Conservation (phyloP, 2,329 filamentous ascomycete species). For the Scedosporium dehoogii region DNA sequence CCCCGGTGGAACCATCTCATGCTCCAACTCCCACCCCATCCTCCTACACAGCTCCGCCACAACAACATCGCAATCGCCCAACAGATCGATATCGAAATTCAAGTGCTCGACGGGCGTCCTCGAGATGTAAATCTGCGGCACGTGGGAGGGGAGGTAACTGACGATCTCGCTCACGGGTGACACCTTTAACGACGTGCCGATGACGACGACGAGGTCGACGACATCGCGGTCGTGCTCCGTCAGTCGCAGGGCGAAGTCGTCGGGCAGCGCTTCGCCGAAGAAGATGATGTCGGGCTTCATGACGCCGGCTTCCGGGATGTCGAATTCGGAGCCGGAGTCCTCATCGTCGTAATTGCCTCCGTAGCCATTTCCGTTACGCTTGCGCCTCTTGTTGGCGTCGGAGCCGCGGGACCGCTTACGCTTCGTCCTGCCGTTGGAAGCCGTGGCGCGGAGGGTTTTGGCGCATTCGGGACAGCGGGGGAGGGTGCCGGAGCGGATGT, state of each 20-base stretch:
- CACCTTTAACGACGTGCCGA: slow-evolving; percentile 92
- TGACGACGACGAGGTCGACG: slow-evolving; percentile 87
- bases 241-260: slow-evolving; percentile 71
- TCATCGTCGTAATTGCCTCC: slow-evolving; percentile 21
- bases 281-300: slow-evolving; percentile 99
- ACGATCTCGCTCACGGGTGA: slow-evolving; percentile 90
- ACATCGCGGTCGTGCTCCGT: slow-evolving; percentile 70
- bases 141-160: slow-evolving; percentile 63
- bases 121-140: slow-evolving; percentile 87
- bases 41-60: slow-evolving; percentile 77
- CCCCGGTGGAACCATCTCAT: slow-evolving; percentile 70
- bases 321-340: slow-evolving; percentile 33
- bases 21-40: slow-evolving; percentile 68
- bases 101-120: slow-evolving; percentile 77
- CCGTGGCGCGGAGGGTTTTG: slow-evolving; percentile 24
- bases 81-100: slow-evolving; percentile 89
- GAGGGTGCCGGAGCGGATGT: slow-evolving; percentile 66
- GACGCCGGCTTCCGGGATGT: slow-evolving; percentile 59
- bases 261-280: slow-evolving; percentile 84
- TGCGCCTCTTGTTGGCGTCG: slow-evolving; percentile 27
- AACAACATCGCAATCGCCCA: slow-evolving; percentile 91
- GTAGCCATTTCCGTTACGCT: slow-evolving; percentile 19
- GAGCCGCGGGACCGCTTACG: slow-evolving; percentile 28
- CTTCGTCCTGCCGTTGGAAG: slow-evolving; percentile 18
- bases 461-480: slow-evolving; percentile 69